These are phyloP conservation scores for Biscogniauxia mediterranea DNA, from an alignment of 2,329 filamentous ascomycete species.

Conservation along the genomic window DNA sequence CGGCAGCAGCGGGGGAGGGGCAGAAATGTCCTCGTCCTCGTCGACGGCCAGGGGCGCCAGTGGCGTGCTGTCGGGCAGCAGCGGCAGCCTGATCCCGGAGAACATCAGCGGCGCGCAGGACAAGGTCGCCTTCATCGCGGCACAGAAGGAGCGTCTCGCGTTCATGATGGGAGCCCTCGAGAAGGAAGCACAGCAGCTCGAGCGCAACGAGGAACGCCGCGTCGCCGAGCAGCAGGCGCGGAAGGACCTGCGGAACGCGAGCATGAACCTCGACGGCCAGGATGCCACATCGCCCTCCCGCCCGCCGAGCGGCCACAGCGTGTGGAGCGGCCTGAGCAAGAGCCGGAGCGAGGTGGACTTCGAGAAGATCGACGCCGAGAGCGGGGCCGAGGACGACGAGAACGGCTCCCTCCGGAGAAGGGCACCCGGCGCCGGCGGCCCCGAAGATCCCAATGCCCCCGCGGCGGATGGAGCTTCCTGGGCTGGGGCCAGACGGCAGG, in stretches of 20 bases:
- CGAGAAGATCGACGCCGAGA: constrained; percentile 80
- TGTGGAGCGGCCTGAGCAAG: constrained; percentile 64
- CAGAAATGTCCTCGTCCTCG: constrained; percentile 33
- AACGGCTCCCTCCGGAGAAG: constrained; percentile 27
- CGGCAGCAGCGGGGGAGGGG: constrained; percentile 40
- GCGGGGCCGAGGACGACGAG: constrained; percentile 55
- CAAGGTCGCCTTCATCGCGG: constrained; percentile 72
- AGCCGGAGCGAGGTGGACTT: constrained; percentile 87
- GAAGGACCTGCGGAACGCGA: constrained; percentile 21
- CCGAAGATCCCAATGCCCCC: constrained; percentile 24
- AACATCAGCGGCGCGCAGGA: constrained; percentile 61
- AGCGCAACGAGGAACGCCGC: constrained; percentile 33
- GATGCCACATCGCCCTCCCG: constrained; percentile 40
- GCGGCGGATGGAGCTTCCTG: constrained; percentile 26
- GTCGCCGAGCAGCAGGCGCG: constrained; percentile 18
- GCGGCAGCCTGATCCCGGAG: constrained; percentile 67
- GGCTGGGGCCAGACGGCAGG: constrained; percentile 27
- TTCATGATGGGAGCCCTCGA: constrained; percentile 76
- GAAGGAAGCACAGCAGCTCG: constrained; percentile 67
- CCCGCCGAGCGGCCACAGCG: constrained; percentile 47
- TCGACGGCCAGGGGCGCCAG: constrained; percentile 31
- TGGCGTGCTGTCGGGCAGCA: constrained; percentile 34
- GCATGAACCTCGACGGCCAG: constrained; percentile 32
- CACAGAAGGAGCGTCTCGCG: constrained; percentile 75
- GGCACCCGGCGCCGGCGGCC: constrained; percentile 14